These are phyloP conservation scores for Rubroboletus pulcherrimus DNA, from an alignment of 768 basidiomycete species.

Conservation along the genomic window DNA sequence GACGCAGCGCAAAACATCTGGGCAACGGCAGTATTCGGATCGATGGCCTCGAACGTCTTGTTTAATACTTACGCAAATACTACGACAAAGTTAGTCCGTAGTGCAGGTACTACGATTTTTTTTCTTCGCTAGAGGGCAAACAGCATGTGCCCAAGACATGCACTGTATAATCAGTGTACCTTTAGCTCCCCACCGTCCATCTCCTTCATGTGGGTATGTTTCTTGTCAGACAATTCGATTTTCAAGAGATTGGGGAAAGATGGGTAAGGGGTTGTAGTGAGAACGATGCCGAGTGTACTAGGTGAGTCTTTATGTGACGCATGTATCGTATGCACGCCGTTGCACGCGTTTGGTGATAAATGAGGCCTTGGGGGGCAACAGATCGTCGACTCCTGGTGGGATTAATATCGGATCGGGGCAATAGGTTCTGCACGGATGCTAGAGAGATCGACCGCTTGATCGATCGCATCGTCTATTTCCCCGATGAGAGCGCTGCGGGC, in stretches of 20 bases:
- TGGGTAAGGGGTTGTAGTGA: neutral
- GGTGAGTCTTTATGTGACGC: neutral
- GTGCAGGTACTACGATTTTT: neutral
- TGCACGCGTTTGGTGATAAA: conserved; percentile 1
- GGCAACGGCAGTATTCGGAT: neutral
- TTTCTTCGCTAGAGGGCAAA: neutral
- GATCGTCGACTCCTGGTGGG: neutral
- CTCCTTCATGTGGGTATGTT: conserved; percentile 5
- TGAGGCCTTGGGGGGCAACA: neutral
- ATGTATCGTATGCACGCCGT: neutral
- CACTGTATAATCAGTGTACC: conserved; percentile 1
- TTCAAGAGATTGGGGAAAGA: neutral
- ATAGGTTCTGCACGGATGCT: conserved; percentile 87
- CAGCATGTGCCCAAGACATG: neutral
- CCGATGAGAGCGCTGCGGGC: conserved; percentile 65
- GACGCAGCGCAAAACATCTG: neutral
- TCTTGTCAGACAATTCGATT: neutral
- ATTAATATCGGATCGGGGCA: conserved; percentile 71
- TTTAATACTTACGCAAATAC: neutral
- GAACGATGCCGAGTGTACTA: neutral
- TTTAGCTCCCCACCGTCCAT: neutral
- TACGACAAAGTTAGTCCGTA: neutral
- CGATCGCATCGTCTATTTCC: conserved; percentile 81
- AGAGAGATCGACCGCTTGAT: conserved; percentile 68
- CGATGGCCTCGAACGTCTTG: neutral